Conservation (phyloP, 768 basidiomycete species). For the Boletellus ananas region DNA sequence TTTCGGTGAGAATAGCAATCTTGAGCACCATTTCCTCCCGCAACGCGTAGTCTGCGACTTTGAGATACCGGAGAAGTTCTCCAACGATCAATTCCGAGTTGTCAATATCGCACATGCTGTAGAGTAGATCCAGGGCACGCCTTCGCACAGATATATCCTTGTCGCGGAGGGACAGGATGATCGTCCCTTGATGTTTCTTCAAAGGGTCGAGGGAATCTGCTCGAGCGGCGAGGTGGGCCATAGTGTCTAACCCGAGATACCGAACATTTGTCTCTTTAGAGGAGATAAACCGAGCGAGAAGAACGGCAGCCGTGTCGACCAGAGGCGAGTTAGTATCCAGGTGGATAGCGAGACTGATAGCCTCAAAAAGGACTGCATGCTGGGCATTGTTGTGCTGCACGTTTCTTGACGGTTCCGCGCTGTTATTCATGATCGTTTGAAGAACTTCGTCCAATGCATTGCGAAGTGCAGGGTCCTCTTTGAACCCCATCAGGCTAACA, state of each 20-base stretch:
- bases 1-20: constrained; percentile 98
- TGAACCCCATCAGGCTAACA: constrained; percentile 1
- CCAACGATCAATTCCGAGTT: constrained; percentile 96
- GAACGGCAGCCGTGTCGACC: constrained; percentile 81
- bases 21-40: constrained; percentile 99
- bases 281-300: constrained; percentile 93
- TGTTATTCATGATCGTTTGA: constrained; percentile 86
- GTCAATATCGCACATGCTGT: constrained; percentile 99
- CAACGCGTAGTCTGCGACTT: constrained; percentile 93
- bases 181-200: constrained; percentile 94
- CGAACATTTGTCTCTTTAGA: constrained; percentile 98
- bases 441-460: constrained; percentile 77
- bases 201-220: constrained; percentile 88
- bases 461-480: constrained; percentile 82
- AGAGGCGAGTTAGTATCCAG: constrained; percentile 87
- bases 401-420: constrained; percentile 87
- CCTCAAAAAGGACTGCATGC: constrained; percentile 97
- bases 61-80: constrained; percentile 89
- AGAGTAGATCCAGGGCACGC: constrained; percentile 90
- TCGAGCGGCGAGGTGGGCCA: constrained; percentile 96
- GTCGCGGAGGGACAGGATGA: constrained; percentile 91
- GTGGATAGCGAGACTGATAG: constrained; percentile 94
- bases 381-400: constrained; percentile 99
- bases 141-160: constrained; percentile 96
- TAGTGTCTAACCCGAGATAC: constrained; percentile 95